phyloP scores from a whole-genome alignment of 1,284 basidiomycete genomes.

The Leccinum fallax region DNA sequence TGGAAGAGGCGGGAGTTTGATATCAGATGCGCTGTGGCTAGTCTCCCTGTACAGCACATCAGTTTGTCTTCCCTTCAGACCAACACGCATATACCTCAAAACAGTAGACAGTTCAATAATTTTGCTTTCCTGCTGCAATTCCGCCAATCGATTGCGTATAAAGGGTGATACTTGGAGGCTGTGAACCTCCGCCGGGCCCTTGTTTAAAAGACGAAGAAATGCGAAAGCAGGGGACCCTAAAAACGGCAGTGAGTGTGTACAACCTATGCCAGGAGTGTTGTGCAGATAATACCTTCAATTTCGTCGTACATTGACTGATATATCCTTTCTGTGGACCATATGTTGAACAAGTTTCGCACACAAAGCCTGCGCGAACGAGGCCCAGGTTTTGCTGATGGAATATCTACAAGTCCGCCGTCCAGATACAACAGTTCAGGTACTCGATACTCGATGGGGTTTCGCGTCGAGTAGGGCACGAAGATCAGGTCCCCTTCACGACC shows the following conservation, averaged over 20 bases:
- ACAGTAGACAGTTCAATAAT: slow-evolving; percentile 48
- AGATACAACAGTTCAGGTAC: slow-evolving; percentile 82
- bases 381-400: slow-evolving; percentile 62
- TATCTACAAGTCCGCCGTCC: slow-evolving; percentile 75
- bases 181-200: slow-evolving; percentile 66
- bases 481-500: slow-evolving; percentile 87
- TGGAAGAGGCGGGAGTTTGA: slow-evolving; percentile 35
- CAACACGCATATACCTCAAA: slow-evolving; percentile 45
- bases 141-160: slow-evolving; percentile 54
- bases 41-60: slow-evolving; percentile 26
- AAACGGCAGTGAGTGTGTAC: slow-evolving; percentile 9
- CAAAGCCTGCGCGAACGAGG: slow-evolving; percentile 63
- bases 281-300: slow-evolving; percentile 46
- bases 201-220: slow-evolving; percentile 73
- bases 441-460: slow-evolving; percentile 81
- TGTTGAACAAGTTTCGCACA: slow-evolving; percentile 79
- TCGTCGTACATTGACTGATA: slow-evolving; percentile 69
- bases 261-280: neutral
- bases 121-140: slow-evolving; percentile 48
- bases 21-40: slow-evolving; percentile 20
- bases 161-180: slow-evolving; percentile 59
- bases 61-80: slow-evolving; percentile 16
- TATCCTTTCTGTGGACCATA: slow-evolving; percentile 89
- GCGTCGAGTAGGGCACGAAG: slow-evolving; percentile 81
- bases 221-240: slow-evolving; percentile 62